These are phyloP conservation scores for Elaeis oleifera DNA, from an alignment of 202 grass and related monocot species.

Conservation along the genomic window DNA sequence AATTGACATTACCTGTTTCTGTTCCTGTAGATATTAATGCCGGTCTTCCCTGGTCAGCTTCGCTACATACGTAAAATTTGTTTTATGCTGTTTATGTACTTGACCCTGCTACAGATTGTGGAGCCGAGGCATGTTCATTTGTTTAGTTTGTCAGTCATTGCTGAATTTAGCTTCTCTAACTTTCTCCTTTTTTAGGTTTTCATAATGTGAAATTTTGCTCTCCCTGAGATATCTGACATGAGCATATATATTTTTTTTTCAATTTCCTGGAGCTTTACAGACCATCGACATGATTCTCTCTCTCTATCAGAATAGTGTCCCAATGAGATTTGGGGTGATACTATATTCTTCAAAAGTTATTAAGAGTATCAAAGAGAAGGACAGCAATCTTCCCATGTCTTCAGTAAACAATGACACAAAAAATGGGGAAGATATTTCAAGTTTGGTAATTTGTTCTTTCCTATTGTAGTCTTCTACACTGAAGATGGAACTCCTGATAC, in stretches of 20 bases:
- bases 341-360: conserved; percentile 78
- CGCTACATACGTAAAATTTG: conserved; percentile 94
- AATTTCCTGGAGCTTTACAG: conserved; percentile 31
- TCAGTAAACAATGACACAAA: conserved; percentile 31
- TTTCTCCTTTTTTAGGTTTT: not conserved
- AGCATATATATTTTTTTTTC: conserved; percentile 2
- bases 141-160: conserved; percentile 6
- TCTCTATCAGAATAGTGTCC: conserved; percentile 74
- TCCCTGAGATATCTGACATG: conserved; percentile 7
- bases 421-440: conserved; percentile 49
- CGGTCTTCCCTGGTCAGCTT: conserved; percentile 88
- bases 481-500: not conserved
- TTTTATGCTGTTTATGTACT: conserved; percentile 96
- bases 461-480: not conserved
- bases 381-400: conserved; percentile 27
- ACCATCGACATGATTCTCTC: conserved; percentile 76
- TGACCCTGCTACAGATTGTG: conserved; percentile 76
- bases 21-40: conserved; percentile 86
- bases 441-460: conserved; percentile 55
- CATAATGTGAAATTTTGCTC: not conserved
- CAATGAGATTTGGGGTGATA: conserved; percentile 85
- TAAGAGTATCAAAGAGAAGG: conserved; percentile 60
- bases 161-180: conserved; percentile 1
- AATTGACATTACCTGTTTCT: conserved; percentile 8
- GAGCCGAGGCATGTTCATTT: conserved; percentile 55